A percentile compares a stretch with the other conserved stretches of the same genome.
Conservation (phyloP, 2,329 filamentous ascomycete genomes). For the Akanthomyces muscarius region DNA sequence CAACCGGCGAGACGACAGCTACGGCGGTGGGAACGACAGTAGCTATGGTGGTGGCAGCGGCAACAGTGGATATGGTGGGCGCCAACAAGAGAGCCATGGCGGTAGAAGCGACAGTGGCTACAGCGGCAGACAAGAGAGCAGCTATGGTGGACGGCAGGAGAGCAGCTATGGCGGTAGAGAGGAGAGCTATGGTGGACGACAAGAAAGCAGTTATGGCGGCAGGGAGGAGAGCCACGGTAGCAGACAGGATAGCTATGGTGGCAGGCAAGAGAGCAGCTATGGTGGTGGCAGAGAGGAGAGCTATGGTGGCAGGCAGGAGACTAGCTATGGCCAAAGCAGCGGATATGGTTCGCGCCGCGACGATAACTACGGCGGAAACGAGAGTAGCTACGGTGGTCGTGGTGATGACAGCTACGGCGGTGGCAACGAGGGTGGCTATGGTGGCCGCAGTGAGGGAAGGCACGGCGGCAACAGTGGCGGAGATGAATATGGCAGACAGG, state of each 20-base stretch:
- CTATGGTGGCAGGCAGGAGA: conserved; percentile 23
- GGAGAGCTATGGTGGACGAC: conserved; percentile 23
- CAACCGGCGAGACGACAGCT: conserved; percentile 20
- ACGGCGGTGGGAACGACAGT: not conserved
- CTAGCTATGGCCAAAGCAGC: conserved; percentile 20
- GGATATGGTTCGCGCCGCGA: not conserved
- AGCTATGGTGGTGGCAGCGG: conserved; percentile 10
- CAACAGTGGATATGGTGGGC: conserved; percentile 15
- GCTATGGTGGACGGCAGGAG: conserved; percentile 19
- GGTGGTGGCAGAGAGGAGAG: conserved; percentile 25
- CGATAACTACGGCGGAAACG: conserved; percentile 23
- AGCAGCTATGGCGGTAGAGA: conserved; percentile 16
- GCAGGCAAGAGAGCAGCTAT: conserved; percentile 16
- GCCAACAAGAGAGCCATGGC: conserved; percentile 20
- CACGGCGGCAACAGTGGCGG: not conserved
- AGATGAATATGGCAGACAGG: not conserved
- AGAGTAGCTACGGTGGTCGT: conserved; percentile 16
- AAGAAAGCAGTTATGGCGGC: conserved; percentile 17
- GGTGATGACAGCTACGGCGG: conserved; percentile 26
- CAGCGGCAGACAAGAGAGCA: conserved; percentile 21
- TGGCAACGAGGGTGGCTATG: conserved; percentile 11
- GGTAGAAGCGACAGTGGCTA: conserved; percentile 21
- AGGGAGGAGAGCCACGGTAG: conserved; percentile 23
- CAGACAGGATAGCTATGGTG: conserved; percentile 24
- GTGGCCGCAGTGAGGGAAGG: conserved; percentile 18